phyloP scores from a whole-genome alignment of 2,329 filamentous ascomycete genomes.

The Talaromyces verruculosus region DNA sequence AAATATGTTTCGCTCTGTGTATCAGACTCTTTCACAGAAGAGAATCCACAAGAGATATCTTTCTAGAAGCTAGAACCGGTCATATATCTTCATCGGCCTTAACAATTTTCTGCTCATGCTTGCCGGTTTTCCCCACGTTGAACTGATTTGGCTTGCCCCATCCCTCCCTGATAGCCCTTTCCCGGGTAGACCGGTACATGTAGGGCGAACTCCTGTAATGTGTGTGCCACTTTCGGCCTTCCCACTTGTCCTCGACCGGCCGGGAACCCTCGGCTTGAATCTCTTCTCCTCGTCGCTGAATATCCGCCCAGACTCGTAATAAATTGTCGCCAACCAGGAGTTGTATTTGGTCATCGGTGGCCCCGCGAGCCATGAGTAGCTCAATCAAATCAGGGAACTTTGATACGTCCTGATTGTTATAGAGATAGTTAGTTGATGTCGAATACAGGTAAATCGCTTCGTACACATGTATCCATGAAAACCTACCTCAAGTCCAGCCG shows the following conservation, averaged over 20 bases:
- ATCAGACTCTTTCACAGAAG: neutral
- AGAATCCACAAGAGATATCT: neutral
- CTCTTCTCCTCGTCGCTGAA: neutral
- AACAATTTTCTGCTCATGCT: neutral
- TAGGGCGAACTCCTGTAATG: slow-evolving; percentile 13
- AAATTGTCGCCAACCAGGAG: neutral
- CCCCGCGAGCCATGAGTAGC: neutral
- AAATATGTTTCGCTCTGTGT: neutral
- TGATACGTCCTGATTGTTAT: neutral
- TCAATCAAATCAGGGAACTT: neutral
- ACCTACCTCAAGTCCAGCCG: slow-evolving; percentile 28
- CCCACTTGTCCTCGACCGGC: slow-evolving; percentile 7
- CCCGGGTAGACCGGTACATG: slow-evolving; percentile 8
- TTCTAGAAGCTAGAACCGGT: neutral
- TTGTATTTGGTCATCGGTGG: neutral
- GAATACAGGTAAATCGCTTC: neutral
- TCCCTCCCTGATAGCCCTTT: neutral
- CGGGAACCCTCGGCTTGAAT: neutral
- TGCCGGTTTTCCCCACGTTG: neutral
- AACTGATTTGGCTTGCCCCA: neutral
- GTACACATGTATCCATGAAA: neutral
- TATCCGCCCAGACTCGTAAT: neutral
- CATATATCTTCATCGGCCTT: neutral
- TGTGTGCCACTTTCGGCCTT: slow-evolving; percentile 12
- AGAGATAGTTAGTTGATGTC: neutral